Evolutionary conservation across 768 basidiomycete species (phyloP).

Genomic region (Hysterangium stoloniferum): DNA sequence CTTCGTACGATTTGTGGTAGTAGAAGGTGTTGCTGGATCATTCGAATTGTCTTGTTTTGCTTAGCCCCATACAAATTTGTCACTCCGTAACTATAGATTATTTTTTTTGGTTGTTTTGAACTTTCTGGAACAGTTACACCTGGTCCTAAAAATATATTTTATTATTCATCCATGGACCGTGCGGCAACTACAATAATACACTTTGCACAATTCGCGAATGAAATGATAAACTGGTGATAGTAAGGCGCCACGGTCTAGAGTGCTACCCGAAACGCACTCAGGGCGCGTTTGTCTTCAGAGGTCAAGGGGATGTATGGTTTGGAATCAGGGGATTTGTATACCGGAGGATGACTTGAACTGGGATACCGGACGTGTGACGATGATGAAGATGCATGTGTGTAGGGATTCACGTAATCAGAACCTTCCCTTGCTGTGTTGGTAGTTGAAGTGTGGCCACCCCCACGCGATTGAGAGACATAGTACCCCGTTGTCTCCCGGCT

Average conservation of each 20-base stretch:
- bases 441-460: background rate
- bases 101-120: too few species aligned
- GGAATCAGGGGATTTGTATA: constrained; percentile 22
- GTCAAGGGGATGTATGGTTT: constrained; percentile 34
- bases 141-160: too few species aligned
- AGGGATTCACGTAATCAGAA: background rate
- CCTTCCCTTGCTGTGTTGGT: background rate
- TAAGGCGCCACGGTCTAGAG: constrained; percentile 24
- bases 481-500: constrained; percentile 12
- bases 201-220: too few species aligned
- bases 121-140: too few species aligned
- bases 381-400: constrained; percentile 8
- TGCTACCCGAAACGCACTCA: constrained; percentile 48
- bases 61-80: too few species aligned
- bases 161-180: too few species aligned
- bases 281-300: constrained; percentile 50
- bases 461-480: background rate
- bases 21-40: too few species aligned
- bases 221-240: background rate
- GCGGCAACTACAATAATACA: background rate
- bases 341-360: constrained; percentile 13
- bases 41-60: too few species aligned
- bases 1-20: too few species aligned
- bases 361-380: constrained; percentile 2
- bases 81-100: too few species aligned